Evolutionary conservation across 805 yeast genomes (phyloP).

Genomic region (Isabelozyma pseudorhagii): DNA sequence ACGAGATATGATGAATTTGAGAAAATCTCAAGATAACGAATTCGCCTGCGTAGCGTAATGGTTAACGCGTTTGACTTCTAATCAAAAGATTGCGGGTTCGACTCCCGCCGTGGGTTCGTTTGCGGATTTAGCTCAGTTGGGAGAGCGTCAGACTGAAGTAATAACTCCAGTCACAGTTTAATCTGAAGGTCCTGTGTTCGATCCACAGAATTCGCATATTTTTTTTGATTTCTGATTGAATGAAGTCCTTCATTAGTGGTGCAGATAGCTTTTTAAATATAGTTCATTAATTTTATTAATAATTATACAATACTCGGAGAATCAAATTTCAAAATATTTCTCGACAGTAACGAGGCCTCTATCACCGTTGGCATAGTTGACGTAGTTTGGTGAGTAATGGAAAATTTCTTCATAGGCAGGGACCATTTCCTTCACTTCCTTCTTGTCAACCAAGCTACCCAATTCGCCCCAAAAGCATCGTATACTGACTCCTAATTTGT

Average conservation of each 20-base stretch:
- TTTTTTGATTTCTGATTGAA: conserved; percentile 9
- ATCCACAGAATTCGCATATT: conserved; percentile 69
- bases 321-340: conserved; percentile 40
- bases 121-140: conserved; percentile 38
- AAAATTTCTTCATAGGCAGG: conserved; percentile 74
- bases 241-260: not conserved
- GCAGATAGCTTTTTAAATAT: not conserved
- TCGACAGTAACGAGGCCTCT: conserved; percentile 67
- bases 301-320: not conserved
- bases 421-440: conserved; percentile 30
- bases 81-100: conserved; percentile 67
- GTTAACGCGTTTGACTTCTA: conserved; percentile 68
- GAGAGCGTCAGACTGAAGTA: conserved; percentile 38
- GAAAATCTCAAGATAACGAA: not conserved
- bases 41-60: conserved; percentile 62
- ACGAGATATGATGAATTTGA: no score
- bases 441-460: conserved; percentile 39
- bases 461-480: conserved; percentile 81
- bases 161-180: conserved; percentile 26
- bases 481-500: conserved; percentile 52
- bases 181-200: conserved; percentile 90
- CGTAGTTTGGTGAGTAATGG: conserved; percentile 62
- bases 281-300: not conserved
- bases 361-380: conserved; percentile 61
- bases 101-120: conserved; percentile 47